Base-by-base conservation (phyloP, 495 filamentous ascomycete genomes). In the Penicillium bialowiezense region DNA sequence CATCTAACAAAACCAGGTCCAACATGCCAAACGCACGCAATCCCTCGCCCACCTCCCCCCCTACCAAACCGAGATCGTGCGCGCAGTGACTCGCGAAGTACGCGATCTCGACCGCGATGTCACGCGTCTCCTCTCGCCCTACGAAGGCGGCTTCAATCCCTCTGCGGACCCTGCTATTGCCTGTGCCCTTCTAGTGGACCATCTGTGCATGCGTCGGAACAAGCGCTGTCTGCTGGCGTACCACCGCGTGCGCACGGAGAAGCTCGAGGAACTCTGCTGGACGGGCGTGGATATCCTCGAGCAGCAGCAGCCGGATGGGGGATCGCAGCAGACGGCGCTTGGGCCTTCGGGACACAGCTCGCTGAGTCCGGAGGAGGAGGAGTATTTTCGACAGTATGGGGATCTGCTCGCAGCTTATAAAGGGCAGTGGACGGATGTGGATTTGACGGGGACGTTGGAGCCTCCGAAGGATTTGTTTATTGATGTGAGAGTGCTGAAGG, bases 351-450 rank as follows among this genome's bases (percentile, higher is more conserved):
- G 73, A 47, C 77, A 80, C 46, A 96, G 86, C 69, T 95, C 87
- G 54, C 71, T 99, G 43, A 96, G 91, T 64, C 92, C 95, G 2
- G 93, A 99, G 65, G 95, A 99, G 66, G 93, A 96, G 67, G 95
- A 97, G 62, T 97, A 97, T 66, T 86, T 95, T 32, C 77, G 92
- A 44, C 84, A 89, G 62, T 97, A 95, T 63, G 83, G 85, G 43
- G 95, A 99, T 61, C 79, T 99, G 60, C 73, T 99, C 35, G 90
- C 93, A 18, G 89, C 91, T 13, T 97, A 95, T 70, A 99, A 99
- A 68, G 95, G 95, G 1, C 91, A 96, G 57, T 99, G 93, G 92
- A 97, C 92, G 18, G 95, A 99, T 68, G 86, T 99, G 44, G 95
- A 99, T 69, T 72, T 99, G 47, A 97, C 93, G 12, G 95, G 95